Percentiles rank a stretch among this genome's conserved stretches.
Evolutionary conservation across 805 yeast species (phyloP).

Genomic region (Metschnikowia drakensbergensis): DNA sequence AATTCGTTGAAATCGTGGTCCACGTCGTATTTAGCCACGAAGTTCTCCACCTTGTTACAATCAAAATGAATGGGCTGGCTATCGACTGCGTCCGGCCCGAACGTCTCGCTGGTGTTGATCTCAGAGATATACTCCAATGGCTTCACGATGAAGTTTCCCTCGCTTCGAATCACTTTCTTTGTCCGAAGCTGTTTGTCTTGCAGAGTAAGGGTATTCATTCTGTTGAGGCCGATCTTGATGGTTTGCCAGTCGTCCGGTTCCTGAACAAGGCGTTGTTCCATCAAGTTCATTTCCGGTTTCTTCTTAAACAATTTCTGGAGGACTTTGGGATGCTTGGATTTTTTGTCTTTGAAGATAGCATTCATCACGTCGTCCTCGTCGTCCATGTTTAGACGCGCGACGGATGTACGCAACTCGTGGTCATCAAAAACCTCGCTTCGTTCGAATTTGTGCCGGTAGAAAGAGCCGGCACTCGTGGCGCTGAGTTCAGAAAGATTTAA

Average conservation of each 20-base stretch:
- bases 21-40: constrained; percentile 28
- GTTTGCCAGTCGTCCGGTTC: constrained; percentile 38
- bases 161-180: constrained; percentile 46
- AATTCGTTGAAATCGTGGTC: constrained; percentile 37
- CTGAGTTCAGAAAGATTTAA: constrained; percentile 63
- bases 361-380: constrained; percentile 34
- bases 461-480: constrained; percentile 88
- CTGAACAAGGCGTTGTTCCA: constrained; percentile 44
- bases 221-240: constrained; percentile 38
- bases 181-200: constrained; percentile 70
- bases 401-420: constrained; percentile 2
- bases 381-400: constrained; percentile 22
- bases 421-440: constrained; percentile 21
- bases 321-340: constrained; percentile 40
- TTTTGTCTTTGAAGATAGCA: constrained; percentile 41
- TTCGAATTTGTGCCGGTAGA: constrained; percentile 66
- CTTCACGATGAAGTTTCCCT: constrained; percentile 36
- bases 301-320: constrained; percentile 42
- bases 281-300: constrained; percentile 25
- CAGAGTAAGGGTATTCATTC: constrained; percentile 66
- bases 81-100: constrained; percentile 19
- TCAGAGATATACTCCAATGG: constrained; percentile 42
- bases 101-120: constrained; percentile 39
- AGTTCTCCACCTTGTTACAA: constrained; percentile 29
- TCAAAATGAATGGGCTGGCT: constrained; percentile 13